Evolutionary conservation across 139 green algal genomes (phyloP).

Genomic region (Chlorella vulgaris): DNA sequence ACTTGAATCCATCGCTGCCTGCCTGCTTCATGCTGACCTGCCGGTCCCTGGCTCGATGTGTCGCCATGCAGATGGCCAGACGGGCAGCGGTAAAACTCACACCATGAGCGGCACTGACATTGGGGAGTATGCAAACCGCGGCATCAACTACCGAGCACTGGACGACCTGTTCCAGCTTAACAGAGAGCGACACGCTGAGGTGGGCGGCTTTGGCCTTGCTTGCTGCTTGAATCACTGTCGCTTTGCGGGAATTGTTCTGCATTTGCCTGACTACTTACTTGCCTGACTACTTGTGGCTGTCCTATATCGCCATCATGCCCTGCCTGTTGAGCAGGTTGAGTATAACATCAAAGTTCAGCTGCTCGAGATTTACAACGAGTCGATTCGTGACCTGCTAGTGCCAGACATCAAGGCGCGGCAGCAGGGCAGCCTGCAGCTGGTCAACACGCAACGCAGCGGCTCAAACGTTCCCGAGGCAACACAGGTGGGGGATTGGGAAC

Average conservation of each 20-base stretch:
- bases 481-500: slow-evolving; percentile 52
- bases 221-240: neutral
- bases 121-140: slow-evolving; percentile 59
- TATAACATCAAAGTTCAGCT: slow-evolving; percentile 87
- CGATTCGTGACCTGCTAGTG: slow-evolving; percentile 76
- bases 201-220: neutral
- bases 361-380: slow-evolving; percentile 98
- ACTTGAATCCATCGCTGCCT: too few relatives aligned
- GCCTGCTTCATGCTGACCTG: too few relatives aligned
- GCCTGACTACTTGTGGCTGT: neutral
- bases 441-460: slow-evolving; percentile 74
- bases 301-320: neutral
- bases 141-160: slow-evolving; percentile 91
- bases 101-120: slow-evolving; percentile 83
- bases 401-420: slow-evolving; percentile 5
- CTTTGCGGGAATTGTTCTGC: too few relatives aligned
- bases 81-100: slow-evolving; percentile 85
- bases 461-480: slow-evolving; percentile 81
- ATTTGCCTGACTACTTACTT: neutral
- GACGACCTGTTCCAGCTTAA: slow-evolving; percentile 88
- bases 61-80: slow-evolving; percentile 64
- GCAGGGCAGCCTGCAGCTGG: slow-evolving; percentile 63
- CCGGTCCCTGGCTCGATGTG: too few relatives aligned
- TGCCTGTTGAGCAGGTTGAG: slow-evolving; percentile 50
- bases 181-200: slow-evolving; percentile 24